A percentile compares a stretch with the other conserved stretches of the same genome.
Evolutionary conservation across 768 basidiomycete genomes (phyloP).

Genomic region (Termitomyces bulborhizus): DNA sequence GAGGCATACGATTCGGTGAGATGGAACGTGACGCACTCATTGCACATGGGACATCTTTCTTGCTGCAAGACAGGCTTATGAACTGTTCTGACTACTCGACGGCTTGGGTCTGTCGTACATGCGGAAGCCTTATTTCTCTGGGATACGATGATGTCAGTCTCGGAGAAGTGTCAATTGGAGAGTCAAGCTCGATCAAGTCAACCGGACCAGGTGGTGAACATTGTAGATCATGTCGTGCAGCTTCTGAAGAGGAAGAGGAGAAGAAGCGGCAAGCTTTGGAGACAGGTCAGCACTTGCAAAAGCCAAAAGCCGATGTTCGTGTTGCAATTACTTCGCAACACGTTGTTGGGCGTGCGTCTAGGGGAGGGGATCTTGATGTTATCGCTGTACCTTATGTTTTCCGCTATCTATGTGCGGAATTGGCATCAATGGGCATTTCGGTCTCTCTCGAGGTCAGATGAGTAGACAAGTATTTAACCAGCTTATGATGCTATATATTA

Average conservation of each 20-base stretch:
- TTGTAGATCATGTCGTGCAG: conserved; percentile 86
- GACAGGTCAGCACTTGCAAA: conserved; percentile 45
- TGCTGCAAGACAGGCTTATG: conserved; percentile 97
- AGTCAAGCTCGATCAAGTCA: conserved; percentile 44
- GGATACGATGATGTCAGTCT: conserved; percentile 88
- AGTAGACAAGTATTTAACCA: conserved; percentile 10
- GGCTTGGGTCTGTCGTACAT: conserved; percentile 96
- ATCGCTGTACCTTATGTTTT: conserved; percentile 96
- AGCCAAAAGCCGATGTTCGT: conserved; percentile 44
- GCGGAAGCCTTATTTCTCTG: conserved; percentile 91
- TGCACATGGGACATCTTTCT: conserved; percentile 97
- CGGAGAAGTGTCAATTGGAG: conserved; percentile 53
- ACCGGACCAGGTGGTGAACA: conserved; percentile 86
- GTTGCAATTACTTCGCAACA: conserved; percentile 66
- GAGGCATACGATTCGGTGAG: conserved; percentile 99
- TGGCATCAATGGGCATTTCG: conserved; percentile 98
- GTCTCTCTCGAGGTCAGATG: conserved; percentile 75
- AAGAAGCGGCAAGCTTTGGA: conserved; percentile 51
- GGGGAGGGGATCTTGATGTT: conserved; percentile 86
- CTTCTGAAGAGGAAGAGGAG: conserved; percentile 58
- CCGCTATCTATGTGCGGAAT: conserved; percentile 88
- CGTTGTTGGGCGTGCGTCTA: conserved; percentile 50
- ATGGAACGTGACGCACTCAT: conserved; percentile 99
- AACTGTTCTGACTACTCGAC: conserved; percentile 99
- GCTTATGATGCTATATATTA: background rate